These are phyloP conservation scores for Coemansia sp. DNA, from an alignment of 371 early-diverging fungal species.

Conservation along the genomic window DNA sequence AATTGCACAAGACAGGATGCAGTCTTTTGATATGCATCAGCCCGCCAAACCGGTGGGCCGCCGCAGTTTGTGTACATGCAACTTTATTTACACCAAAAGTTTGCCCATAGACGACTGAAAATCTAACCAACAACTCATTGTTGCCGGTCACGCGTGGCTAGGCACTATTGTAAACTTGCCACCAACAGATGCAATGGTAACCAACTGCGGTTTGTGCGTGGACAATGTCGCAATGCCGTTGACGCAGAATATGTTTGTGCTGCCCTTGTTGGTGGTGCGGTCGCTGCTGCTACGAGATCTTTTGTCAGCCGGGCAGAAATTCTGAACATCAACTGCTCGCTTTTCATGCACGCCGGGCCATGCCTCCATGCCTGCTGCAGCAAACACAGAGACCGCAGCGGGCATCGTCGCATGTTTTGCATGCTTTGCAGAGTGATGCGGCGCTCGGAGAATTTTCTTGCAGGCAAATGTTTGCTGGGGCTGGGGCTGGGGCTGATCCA, in stretches of 20 bases:
- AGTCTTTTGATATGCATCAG: background rate
- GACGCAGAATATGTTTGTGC: background rate
- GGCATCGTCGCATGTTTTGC: background rate
- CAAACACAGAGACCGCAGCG: background rate
- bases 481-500: slow-evolving; percentile 4
- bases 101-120: background rate
- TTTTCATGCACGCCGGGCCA: background rate
- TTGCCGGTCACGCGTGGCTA: background rate
- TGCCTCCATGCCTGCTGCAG: background rate
- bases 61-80: background rate
- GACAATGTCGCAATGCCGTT: background rate
- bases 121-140: background rate
- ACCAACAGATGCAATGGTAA: slow-evolving; percentile 12
- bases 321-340: background rate
- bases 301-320: background rate
- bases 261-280: background rate
- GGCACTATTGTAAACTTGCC: slow-evolving; percentile 11
- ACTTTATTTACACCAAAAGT: background rate
- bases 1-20: background rate
- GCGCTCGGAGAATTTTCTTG: background rate
- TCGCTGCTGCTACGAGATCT: background rate
- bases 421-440: background rate
- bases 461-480: background rate
- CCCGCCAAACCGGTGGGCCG: background rate
- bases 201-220: slow-evolving; percentile 27